Evolutionary conservation across 2,329 filamentous ascomycete species (phyloP).

Genomic region (Paraconiothyrium brasiliense): DNA sequence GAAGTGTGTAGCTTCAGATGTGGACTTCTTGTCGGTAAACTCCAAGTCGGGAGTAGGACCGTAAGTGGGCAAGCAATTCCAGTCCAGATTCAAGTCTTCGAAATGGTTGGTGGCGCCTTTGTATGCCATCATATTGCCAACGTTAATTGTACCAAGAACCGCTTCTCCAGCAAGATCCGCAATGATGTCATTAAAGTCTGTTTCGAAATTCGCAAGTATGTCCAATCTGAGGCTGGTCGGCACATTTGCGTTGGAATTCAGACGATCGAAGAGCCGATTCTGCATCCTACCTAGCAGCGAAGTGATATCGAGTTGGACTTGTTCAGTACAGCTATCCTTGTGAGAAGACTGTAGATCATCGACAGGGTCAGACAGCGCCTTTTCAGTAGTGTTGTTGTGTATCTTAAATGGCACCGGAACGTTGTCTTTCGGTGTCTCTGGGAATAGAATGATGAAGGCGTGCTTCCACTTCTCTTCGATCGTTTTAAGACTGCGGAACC

Average conservation of each 20-base stretch:
- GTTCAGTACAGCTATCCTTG: background rate
- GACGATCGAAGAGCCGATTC: constrained; percentile 1
- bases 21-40: background rate
- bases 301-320: background rate
- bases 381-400: background rate
- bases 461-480: constrained; percentile 8
- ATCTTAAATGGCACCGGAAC: background rate
- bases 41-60: constrained; percentile 1
- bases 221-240: background rate
- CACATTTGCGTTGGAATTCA: background rate
- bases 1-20: background rate
- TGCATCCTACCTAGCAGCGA: background rate
- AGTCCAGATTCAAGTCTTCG: background rate
- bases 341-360: background rate
- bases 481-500: background rate
- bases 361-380: background rate
- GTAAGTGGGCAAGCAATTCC: background rate
- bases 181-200: background rate
- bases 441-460: background rate
- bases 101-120: background rate
- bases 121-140: background rate
- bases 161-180: background rate
- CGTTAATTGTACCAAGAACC: background rate
- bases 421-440: background rate
- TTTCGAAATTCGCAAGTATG: background rate